These are phyloP conservation scores for Pythium dissimile DNA, from an alignment of 352 stramenopile genomes.

Conservation along the genomic window DNA sequence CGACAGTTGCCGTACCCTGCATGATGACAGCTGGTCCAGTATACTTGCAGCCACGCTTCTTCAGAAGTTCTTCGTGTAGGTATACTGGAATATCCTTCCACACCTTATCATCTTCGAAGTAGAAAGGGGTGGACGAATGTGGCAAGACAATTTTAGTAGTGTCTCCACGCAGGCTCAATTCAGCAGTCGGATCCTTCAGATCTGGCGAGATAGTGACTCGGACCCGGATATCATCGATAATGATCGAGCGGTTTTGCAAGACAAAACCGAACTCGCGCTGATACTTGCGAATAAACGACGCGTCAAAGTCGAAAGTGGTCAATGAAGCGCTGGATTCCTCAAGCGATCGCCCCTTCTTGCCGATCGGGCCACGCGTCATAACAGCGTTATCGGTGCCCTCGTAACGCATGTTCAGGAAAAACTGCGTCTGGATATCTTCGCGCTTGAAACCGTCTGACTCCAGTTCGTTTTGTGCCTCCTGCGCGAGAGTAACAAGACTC, in stretches of 20 bases:
- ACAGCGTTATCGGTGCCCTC: slow-evolving; percentile 97
- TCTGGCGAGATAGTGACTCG: slow-evolving; percentile 90
- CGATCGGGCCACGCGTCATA: slow-evolving; percentile 88
- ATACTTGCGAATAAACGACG: slow-evolving; percentile 91
- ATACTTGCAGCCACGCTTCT: slow-evolving; percentile 65
- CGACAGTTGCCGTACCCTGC: slow-evolving; percentile 97
- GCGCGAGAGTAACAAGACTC: slow-evolving; percentile 45
- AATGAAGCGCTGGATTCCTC: slow-evolving; percentile 27
- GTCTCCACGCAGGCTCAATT: not conserved
- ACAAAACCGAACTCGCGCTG: slow-evolving; percentile 98
- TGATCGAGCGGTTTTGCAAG: slow-evolving; percentile 89
- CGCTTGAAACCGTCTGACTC: slow-evolving; percentile 76
- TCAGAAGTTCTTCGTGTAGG: slow-evolving; percentile 87
- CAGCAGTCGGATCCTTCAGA: slow-evolving; percentile 33
- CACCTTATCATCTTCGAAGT: slow-evolving; percentile 75
- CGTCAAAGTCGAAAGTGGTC: slow-evolving; percentile 79
- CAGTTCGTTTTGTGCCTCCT: slow-evolving; percentile 67
- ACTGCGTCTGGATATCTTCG: slow-evolving; percentile 92
- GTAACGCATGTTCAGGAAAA: slow-evolving; percentile 98
- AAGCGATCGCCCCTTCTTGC: slow-evolving; percentile 34
- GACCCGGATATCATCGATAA: slow-evolving; percentile 97
- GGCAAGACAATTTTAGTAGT: slow-evolving; percentile 22
- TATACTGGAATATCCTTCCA: slow-evolving; percentile 91
- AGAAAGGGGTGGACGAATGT: slow-evolving; percentile 68
- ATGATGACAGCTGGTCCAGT: slow-evolving; percentile 96